These are phyloP conservation scores for Lenzites betulinus DNA, from an alignment of 768 basidiomycete genomes.

Conservation along the genomic window DNA sequence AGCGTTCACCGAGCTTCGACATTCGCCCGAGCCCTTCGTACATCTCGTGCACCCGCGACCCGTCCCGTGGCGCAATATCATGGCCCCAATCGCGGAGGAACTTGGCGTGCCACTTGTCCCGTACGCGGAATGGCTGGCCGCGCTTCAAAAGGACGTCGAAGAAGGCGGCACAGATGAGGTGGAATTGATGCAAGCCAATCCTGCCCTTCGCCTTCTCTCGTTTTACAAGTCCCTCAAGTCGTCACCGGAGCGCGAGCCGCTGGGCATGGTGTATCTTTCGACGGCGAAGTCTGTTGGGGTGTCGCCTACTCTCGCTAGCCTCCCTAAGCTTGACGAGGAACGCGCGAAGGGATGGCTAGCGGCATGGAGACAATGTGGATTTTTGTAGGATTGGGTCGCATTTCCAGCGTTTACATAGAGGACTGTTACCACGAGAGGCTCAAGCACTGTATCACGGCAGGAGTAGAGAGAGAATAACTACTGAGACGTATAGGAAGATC, in stretches of 20 bases:
- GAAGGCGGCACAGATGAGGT: conserved; percentile 13
- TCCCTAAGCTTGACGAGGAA: not conserved
- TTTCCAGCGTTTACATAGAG: no score
- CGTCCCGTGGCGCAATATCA: conserved; percentile 32
- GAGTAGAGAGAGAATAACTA: no score
- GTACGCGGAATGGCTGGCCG: conserved; percentile 29
- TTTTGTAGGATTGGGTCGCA: not conserved
- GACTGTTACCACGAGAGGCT: no score
- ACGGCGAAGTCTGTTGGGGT: conserved; percentile 13
- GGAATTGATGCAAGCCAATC: conserved; percentile 22
- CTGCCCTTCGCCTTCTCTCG: conserved; percentile 30
- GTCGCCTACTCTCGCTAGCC: conserved; percentile 4
- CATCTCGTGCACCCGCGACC: conserved; percentile 46
- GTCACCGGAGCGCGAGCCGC: conserved; percentile 14
- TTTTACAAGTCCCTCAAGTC: conserved; percentile 21
- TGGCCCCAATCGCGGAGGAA: conserved; percentile 10
- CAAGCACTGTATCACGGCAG: no score
- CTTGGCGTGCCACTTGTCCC: conserved; percentile 30
- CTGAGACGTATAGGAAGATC: no score
- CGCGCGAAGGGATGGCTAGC: conserved; percentile 1
- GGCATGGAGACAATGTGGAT: not conserved
- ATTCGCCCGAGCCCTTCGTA: conserved; percentile 24
- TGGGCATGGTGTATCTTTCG: conserved; percentile 14
- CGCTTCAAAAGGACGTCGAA: conserved; percentile 8
- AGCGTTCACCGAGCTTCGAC: conserved; percentile 29